These are phyloP conservation scores for Bacterosira constricta DNA, from an alignment of 108 stramenopile genomes.

Conservation along the genomic window DNA sequence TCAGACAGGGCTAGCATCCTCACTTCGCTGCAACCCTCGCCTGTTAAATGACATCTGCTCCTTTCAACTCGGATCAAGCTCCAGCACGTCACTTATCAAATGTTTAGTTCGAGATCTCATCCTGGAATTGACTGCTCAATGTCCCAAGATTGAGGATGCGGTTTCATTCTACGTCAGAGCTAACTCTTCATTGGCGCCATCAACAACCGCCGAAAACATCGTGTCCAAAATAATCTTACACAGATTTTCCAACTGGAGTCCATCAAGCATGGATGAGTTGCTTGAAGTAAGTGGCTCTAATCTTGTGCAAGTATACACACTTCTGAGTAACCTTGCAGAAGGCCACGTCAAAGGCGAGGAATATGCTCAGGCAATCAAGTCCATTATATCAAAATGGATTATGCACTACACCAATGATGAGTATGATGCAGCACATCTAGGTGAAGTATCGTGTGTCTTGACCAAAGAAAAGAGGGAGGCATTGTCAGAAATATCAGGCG, in stretches of 20 bases:
- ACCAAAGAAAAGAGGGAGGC: background rate
- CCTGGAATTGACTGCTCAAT: background rate
- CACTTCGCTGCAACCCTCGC: background rate
- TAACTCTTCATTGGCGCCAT: background rate
- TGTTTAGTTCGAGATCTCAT: constrained; percentile 4
- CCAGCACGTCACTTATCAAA: background rate
- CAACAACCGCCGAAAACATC: background rate
- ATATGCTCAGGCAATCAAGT: background rate
- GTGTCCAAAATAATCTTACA: background rate
- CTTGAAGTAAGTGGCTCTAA: background rate
- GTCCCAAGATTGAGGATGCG: constrained; percentile 6
- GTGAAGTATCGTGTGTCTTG: background rate
- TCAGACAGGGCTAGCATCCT: constrained; percentile 9
- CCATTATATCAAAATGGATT: constrained; percentile 3
- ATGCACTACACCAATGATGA: background rate
- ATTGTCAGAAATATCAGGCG: background rate
- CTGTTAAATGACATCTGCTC: background rate
- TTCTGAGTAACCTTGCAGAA: background rate
- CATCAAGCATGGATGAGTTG: constrained; percentile 1
- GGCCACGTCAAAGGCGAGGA: background rate
- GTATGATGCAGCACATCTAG: background rate
- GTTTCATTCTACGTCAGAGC: background rate
- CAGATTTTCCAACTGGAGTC: constrained; percentile 14
- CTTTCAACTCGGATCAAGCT: background rate
- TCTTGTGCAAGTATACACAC: background rate